Base-by-base conservation (phyloP, 805 yeast genomes). In the Priceomyces haplophilus region DNA sequence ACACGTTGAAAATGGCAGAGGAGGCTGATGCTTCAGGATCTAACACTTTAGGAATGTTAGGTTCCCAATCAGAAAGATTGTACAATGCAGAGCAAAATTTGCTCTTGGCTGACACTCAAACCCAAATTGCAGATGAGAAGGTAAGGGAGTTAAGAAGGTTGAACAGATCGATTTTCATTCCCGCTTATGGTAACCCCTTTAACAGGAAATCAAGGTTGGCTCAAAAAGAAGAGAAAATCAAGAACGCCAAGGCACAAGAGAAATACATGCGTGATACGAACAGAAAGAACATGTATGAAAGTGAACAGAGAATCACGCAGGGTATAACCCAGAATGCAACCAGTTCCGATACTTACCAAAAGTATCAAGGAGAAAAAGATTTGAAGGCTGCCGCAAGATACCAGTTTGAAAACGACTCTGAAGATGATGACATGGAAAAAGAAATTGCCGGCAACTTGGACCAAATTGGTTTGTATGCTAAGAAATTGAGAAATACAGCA, bases 391-490 rank as follows among this genome's bases (percentile, higher is more conserved):
- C 95, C 2, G 69, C 78, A 44, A 69, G 80, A 50, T 89, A 84
- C 64, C 87, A 86, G 54, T 86, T 88, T 53, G 97, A 88, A 58
- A 85, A 85, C 38, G 97, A 91, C 63, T 81, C 82, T 38, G 97
- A 91, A 60, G 98, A 93, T 62, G 96, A 89, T 54, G 93, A 83
- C 52, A 79, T 88, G 79, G 98, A 91, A 59, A 78, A 83, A 48
- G 96, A 90, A 62, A 79, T 89, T 52, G 90, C 89, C 41, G 67
- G 77, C 49, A 93, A 93, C 56, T 69, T 91, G 62, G 90, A 86
- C 54, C 88, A 84, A 59, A 85, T 93, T 38, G 76, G 78, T 10
- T 74, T 73, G 32, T 78, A 83, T 45, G 79, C 95, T 24, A 74
- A 75, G 42, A 80, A 89, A 46, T 76, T 91, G 64, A 83, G 81